Evolutionary conservation across 1,284 basidiomycete species (phyloP), one percentile per base, ranked within the genome.

Genomic region (Bondarzewia mesenterica): DNA sequence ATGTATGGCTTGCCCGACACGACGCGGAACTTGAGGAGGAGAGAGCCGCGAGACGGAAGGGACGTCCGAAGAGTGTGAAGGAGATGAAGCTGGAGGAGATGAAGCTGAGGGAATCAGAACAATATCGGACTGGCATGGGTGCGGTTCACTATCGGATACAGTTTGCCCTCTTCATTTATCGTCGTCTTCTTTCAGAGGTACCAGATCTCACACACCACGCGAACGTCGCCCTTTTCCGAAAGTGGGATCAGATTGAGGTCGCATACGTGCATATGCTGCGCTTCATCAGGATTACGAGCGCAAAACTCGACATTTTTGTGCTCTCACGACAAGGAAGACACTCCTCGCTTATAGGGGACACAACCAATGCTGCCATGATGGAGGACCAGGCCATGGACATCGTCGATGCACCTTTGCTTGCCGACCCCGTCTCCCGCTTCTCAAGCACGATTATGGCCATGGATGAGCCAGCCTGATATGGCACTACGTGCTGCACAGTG

Each of bases 91-190:
- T 93, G 37, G 87, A 93, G 63, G 88, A 89, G 49, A 60, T 78
- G 20, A 85, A 81, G 59, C 60, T 80, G 46, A 70, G 75, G 45
- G 91, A 93, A 60, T 57, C 63, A 14, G 84, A 89, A 46, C 73
- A 81, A 52, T 95, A 91, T 63, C 77, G 85, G 44, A 87, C 88
- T 6, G 91, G 91, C 2, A 74, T 94, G 59, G 89, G 91, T 91
- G 60, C 54, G 85, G 72, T 25, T 21, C 35, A n/a, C 27, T 22
- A 29, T 53, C 42, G n/a, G n/a, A n/a, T n/a, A n/a, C n/a, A n/a
- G n/a, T 16, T 44, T 42, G 25, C 40, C 21, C 23, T 44, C 37
- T 46, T 27, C 20, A 27, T 22, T 50, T 48, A 18, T 8, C 26
- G 4, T 8, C 45, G 36, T 25, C 26, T 8, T 10, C 27, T 39